Base-by-base conservation (phyloP, 2,329 filamentous ascomycete species). In the Aspergillus sp. region DNA sequence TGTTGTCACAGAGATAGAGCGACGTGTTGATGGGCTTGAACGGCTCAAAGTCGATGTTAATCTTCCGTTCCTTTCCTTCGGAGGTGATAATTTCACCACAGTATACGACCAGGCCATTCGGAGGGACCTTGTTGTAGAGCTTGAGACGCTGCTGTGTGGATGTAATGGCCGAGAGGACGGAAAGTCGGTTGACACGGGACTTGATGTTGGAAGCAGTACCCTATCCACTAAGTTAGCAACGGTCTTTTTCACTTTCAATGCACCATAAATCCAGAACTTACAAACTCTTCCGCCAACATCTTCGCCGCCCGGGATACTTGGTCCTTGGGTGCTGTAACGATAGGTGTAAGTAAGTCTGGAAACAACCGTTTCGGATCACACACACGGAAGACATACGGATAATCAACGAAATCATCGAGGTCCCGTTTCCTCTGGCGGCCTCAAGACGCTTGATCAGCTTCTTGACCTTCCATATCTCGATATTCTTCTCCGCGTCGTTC, bases 1-100 rank as follows among this genome's bases (percentile, higher is more conserved):
- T 98, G 79, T 98, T 98, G 82, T 98, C 93, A 75, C 93, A 98
- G 51, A 98, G 87, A 71, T 98, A 98, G 41, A 98, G 81, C 40
- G 94, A 98, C 33, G 93, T 98, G 73, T 98, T 98, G 82, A 98
- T 98, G 51, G 93, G 93, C 79, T 98, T 98, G 80, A 98, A 98
- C 30, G 93, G 93, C 74, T 98, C 93, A 69, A 98, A 98, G 68
- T 98, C 94, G 69, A 98, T 98, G 73, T 98, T 98, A 77, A 98
- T 94, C 79, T 96, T 98, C 66, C 93, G 81, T 75, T 98, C 93
- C 74, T 98, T 98, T 72, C 93, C 93, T 77, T 98, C 93, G 29
- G 84, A 85, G 47, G 93, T 98, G 77, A 98, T 85, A 69, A 98
- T 97, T 96, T 98, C 93, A 83, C 93, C 93, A 71, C 93, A 98